These are phyloP conservation scores for Daldinia sp. DNA, from an alignment of 2,329 filamentous ascomycete species.

Conservation along the genomic window DNA sequence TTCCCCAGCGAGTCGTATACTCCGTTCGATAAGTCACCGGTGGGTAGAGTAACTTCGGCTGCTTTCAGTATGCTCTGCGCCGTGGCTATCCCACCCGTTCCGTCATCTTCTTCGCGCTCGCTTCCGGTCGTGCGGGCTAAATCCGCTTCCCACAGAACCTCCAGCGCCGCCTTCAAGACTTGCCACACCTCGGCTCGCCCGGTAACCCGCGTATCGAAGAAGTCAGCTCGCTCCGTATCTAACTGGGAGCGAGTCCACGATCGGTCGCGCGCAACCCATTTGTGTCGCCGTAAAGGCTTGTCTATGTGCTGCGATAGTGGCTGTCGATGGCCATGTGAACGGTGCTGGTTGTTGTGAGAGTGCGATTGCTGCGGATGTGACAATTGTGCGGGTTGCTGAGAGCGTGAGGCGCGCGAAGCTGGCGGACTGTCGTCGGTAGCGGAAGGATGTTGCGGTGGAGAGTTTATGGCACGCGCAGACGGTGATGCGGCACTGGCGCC, in stretches of 20 bases:
- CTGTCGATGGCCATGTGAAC: conserved; percentile 45
- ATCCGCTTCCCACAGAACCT: conserved; percentile 70
- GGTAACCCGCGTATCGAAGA: conserved; percentile 89
- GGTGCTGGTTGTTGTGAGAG: conserved; percentile 24
- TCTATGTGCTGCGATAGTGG: conserved; percentile 73
- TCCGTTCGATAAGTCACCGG: conserved; percentile 74
- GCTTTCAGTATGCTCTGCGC: conserved; percentile 85
- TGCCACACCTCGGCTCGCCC: conserved; percentile 83
- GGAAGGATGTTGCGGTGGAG: conserved; percentile 47
- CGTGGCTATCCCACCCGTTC: conserved; percentile 61
- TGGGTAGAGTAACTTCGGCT: conserved; percentile 77
- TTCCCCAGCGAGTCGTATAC: conserved; percentile 76
- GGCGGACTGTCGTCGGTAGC: conserved; percentile 43
- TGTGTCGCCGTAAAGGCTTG: conserved; percentile 70
- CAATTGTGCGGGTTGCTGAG: conserved; percentile 21
- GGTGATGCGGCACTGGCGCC: conserved; percentile 56
- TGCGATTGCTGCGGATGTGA: conserved; percentile 29
- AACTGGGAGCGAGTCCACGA: conserved; percentile 76
- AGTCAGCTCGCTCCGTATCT: conserved; percentile 76
- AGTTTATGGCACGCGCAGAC: conserved; percentile 63
- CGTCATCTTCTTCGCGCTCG: conserved; percentile 42
- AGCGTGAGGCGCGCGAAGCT: conserved; percentile 35
- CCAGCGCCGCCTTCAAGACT: conserved; percentile 72
- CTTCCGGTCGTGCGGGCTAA: conserved; percentile 19
- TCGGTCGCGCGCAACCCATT: conserved; percentile 70